A percentile compares a stretch with the other conserved stretches of the same genome.
Conservation (phyloP, 352 stramenopile species). For the Globisporangium nagaii region DNA sequence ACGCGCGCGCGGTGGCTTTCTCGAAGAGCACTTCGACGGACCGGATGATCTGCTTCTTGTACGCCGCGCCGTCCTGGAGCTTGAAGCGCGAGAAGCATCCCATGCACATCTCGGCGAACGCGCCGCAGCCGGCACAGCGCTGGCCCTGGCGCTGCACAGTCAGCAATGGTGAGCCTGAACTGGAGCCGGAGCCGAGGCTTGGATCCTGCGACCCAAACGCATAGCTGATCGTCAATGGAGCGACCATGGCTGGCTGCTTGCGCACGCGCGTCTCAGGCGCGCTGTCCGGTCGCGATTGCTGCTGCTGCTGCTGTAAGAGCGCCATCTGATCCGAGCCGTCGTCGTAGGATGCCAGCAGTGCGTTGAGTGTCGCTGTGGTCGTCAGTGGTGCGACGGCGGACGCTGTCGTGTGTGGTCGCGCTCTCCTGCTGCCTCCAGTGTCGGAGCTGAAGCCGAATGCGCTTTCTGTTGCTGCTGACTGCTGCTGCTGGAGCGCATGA, state of each 20-base stretch:
- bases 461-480: background rate
- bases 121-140: slow-evolving; percentile 57
- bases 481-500: background rate
- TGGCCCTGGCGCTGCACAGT: slow-evolving; percentile 11
- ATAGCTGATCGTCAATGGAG: background rate
- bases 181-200: too few relatives aligned
- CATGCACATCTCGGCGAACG: slow-evolving; percentile 64
- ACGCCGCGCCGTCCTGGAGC: slow-evolving; percentile 43
- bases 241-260: background rate
- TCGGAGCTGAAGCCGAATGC: background rate
- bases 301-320: background rate
- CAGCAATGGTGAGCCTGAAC: background rate
- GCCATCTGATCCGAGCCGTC: slow-evolving; percentile 1
- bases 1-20: slow-evolving; percentile 49
- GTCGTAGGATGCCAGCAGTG: slow-evolving; percentile 19
- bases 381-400: slow-evolving; percentile 8
- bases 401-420: background rate
- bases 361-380: slow-evolving; percentile 27
- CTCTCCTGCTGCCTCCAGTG: background rate
- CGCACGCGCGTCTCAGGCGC: background rate
- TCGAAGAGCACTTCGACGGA: slow-evolving; percentile 61
- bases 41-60: slow-evolving; percentile 62
- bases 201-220: background rate
- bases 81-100: slow-evolving; percentile 63
- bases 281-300: slow-evolving; percentile 2